A percentile compares a stretch with the other conserved stretches of the same genome.
These are phyloP conservation scores for Penicillium sclerotigenum DNA, from an alignment of 2,329 filamentous ascomycete genomes.

Conservation along the genomic window DNA sequence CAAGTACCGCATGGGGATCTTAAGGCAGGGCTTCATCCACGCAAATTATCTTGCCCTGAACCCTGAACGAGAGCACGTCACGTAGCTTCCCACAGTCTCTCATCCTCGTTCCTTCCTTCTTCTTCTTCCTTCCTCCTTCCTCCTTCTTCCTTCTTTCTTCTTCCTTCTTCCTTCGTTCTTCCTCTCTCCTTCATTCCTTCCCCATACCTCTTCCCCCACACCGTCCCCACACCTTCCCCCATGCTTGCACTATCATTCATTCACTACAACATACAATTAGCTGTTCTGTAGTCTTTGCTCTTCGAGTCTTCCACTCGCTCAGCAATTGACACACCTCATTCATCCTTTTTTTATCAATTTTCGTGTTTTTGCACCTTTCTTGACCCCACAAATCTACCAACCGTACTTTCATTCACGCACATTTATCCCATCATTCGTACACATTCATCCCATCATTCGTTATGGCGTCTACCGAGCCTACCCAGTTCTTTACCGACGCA, in stretches of 20 bases:
- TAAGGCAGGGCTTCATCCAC: not conserved
- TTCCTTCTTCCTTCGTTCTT: not conserved
- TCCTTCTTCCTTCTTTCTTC: not conserved
- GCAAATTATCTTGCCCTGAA: not conserved
- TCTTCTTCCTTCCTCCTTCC: not conserved
- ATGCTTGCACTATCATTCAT: not conserved
- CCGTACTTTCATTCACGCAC: not conserved
- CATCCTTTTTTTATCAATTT: not conserved
- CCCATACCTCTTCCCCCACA: not conserved
- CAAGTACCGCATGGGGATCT: not conserved
- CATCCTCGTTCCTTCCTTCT: not conserved
- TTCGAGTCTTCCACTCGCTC: not conserved
- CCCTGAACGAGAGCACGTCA: not conserved
- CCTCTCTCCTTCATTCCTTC: not conserved
- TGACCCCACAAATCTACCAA: not conserved
- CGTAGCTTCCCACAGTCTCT: not conserved
- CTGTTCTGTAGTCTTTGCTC: not conserved
- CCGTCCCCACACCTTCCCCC: not conserved
- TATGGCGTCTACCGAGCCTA: not conserved
- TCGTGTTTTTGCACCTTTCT: not conserved
- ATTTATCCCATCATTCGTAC: not conserved
- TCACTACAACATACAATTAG: not conserved
- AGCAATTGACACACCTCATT: not conserved
- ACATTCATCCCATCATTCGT: not conserved
- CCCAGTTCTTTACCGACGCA: not conserved